Evolutionary conservation across 2,329 filamentous ascomycete genomes (phyloP).

Genomic region (Emydomyces testavorans): DNA sequence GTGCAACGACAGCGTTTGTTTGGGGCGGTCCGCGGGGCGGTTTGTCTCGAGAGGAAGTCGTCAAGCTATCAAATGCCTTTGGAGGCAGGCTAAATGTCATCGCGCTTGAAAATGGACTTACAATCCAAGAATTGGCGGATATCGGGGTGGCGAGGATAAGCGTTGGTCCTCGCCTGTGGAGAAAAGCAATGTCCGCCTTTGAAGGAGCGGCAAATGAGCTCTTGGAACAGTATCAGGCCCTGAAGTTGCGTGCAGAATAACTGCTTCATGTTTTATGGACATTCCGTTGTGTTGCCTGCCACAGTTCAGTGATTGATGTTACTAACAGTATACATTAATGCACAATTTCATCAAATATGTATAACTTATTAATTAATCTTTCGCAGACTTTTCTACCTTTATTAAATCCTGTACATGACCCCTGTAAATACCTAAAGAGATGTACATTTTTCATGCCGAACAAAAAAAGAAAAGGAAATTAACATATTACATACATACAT

Average conservation of each 20-base stretch:
- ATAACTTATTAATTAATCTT: too few species aligned
- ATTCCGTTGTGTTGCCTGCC: background rate
- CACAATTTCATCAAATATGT: too few species aligned
- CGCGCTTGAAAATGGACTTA: conserved; percentile 33
- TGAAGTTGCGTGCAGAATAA: conserved; percentile 9
- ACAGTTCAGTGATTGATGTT: too few species aligned
- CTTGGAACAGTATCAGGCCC: conserved; percentile 14
- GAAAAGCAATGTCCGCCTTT: conserved; percentile 27
- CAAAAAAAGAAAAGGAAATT: background rate
- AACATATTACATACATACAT: background rate
- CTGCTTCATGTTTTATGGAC: background rate
- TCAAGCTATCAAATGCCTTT: conserved; percentile 39
- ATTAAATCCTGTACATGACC: too few species aligned
- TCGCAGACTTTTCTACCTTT: too few species aligned
- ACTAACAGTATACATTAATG: too few species aligned
- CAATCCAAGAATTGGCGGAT: conserved; percentile 35
- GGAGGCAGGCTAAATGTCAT: conserved; percentile 42
- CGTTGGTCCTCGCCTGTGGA: conserved; percentile 41
- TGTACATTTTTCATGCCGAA: background rate
- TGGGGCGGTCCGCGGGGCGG: conserved; percentile 43
- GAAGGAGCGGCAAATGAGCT: conserved; percentile 14
- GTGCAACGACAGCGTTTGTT: conserved; percentile 50
- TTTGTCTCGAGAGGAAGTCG: conserved; percentile 38
- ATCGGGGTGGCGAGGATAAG: conserved; percentile 47
- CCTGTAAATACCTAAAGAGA: too few species aligned